Evolutionary conservation across 202 grass and related monocot genomes (phyloP).

Genomic region (Schoenoplectus triqueter): DNA sequence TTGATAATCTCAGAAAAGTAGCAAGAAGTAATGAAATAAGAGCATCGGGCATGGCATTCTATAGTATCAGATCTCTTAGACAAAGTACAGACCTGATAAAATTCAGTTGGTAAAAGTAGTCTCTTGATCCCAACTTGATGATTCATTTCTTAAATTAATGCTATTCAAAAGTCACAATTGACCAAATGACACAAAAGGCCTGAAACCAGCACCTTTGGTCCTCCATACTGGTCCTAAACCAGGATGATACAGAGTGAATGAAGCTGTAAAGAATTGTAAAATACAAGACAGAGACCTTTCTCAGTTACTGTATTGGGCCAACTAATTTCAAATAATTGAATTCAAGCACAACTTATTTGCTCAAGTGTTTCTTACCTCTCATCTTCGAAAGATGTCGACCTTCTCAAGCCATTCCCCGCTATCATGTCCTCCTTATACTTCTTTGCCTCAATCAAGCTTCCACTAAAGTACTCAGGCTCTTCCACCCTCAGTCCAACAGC

Average conservation of each 20-base stretch:
- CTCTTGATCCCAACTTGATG: background rate
- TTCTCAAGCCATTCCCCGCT: constrained; percentile 45
- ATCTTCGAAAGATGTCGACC: constrained; percentile 63
- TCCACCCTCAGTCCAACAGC: constrained; percentile 45
- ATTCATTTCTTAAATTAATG: background rate
- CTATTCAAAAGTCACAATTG: background rate
- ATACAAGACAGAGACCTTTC: background rate
- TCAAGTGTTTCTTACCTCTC: constrained; percentile 65
- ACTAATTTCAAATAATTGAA: background rate
- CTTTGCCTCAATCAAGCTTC: constrained; percentile 54
- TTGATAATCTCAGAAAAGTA: constrained; percentile 47
- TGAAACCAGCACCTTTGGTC: background rate
- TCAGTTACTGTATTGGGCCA: constrained; percentile 61
- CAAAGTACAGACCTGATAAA: constrained; percentile 10
- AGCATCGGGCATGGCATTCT: background rate
- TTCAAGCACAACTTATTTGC: background rate
- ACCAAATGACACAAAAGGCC: background rate
- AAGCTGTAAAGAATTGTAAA: background rate
- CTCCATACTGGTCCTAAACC: background rate
- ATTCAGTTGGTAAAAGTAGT: constrained; percentile 33
- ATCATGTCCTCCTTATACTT: constrained; percentile 51
- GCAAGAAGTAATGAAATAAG: background rate
- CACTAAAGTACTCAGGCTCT: constrained; percentile 64
- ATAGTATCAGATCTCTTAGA: constrained; percentile 50
- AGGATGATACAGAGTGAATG: background rate